Evolutionary conservation across 2,329 filamentous ascomycete genomes (phyloP).

Genomic region (Cercospora zeae-maydis): DNA sequence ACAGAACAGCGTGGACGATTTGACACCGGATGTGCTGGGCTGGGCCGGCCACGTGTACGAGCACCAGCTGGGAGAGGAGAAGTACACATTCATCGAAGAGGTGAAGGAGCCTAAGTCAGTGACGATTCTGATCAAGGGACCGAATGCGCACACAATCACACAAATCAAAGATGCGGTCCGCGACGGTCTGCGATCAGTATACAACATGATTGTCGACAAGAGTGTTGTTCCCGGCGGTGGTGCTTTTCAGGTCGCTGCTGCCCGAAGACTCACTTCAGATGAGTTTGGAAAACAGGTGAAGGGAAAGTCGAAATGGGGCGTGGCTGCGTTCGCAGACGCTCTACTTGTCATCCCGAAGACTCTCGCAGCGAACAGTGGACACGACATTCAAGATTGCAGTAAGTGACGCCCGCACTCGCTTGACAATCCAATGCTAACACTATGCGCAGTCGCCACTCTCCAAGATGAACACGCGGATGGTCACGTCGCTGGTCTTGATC

Average conservation of each 20-base stretch:
- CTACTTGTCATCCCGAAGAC: slow-evolving; percentile 96
- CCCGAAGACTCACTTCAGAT: slow-evolving; percentile 80
- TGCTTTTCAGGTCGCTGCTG: slow-evolving; percentile 93
- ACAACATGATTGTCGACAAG: slow-evolving; percentile 99
- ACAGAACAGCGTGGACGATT: slow-evolving; percentile 94
- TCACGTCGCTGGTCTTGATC: slow-evolving; percentile 79
- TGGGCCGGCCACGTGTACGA: slow-evolving; percentile 98
- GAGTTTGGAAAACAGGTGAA: slow-evolving; percentile 86
- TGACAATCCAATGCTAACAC: slow-evolving; percentile 15
- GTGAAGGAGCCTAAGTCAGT: slow-evolving; percentile 99
- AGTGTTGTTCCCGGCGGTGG: slow-evolving; percentile 92
- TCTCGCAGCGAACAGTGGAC: slow-evolving; percentile 88
- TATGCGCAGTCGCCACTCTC: slow-evolving; percentile 68
- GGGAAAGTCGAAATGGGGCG: slow-evolving; percentile 96
- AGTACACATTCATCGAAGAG: slow-evolving; percentile 97
- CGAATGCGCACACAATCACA: slow-evolving; percentile 92
- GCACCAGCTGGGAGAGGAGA: slow-evolving; percentile 95
- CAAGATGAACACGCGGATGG: slow-evolving; percentile 84
- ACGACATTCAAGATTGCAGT: slow-evolving; percentile 94
- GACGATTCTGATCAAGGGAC: slow-evolving; percentile 95
- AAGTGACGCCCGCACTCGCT: slow-evolving; percentile 44
- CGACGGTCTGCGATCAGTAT: slow-evolving; percentile 90
- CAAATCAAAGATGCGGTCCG: slow-evolving; percentile 96
- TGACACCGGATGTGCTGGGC: slow-evolving; percentile 81
- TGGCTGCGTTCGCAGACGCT: slow-evolving; percentile 91